phyloP scores from a whole-genome alignment of 192 early-diverging fungal species.

The Backusella westeae region DNA sequence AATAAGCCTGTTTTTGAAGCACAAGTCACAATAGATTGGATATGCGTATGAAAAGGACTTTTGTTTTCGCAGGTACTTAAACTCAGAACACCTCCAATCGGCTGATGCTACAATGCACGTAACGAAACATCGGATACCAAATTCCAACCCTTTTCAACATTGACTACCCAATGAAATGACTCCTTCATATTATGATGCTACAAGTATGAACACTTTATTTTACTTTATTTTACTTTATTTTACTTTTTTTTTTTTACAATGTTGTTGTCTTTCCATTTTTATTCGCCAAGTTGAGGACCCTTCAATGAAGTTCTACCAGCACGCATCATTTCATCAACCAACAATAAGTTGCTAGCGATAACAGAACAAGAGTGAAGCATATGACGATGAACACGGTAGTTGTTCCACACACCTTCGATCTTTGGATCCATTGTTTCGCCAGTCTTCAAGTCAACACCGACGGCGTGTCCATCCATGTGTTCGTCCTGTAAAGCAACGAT shows the following conservation, averaged over 20 bases:
- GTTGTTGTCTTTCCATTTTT: neutral
- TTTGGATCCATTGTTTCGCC: slow-evolving; percentile 92
- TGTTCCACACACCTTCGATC: slow-evolving; percentile 96
- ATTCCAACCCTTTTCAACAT: neutral
- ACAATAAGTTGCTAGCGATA: slow-evolving; percentile 96
- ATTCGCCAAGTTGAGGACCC: slow-evolving; percentile 34
- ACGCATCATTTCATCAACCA: slow-evolving; percentile 99
- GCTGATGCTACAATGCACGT: neutral
- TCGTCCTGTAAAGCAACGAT: slow-evolving; percentile 94
- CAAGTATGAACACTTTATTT: neutral
- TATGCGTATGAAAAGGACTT: no score
- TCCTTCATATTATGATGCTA: neutral
- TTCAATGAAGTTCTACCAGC: slow-evolving; percentile 43
- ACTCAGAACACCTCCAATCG: no score
- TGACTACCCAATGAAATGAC: neutral
- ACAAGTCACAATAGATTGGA: no score
- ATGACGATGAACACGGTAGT: slow-evolving; percentile 95
- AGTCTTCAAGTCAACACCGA: slow-evolving; percentile 91
- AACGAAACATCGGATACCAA: neutral
- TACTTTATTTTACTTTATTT: neutral
- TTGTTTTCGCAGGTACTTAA: no score
- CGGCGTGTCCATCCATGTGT: slow-evolving; percentile 84
- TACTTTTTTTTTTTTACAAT: neutral
- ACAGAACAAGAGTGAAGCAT: slow-evolving; percentile 96
- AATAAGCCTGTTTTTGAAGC: neutral